Percentiles rank a stretch among this genome's conserved stretches.
phyloP scores from a whole-genome alignment of 2,329 filamentous ascomycete genomes.

The Fonsecaea pedrosoi region DNA sequence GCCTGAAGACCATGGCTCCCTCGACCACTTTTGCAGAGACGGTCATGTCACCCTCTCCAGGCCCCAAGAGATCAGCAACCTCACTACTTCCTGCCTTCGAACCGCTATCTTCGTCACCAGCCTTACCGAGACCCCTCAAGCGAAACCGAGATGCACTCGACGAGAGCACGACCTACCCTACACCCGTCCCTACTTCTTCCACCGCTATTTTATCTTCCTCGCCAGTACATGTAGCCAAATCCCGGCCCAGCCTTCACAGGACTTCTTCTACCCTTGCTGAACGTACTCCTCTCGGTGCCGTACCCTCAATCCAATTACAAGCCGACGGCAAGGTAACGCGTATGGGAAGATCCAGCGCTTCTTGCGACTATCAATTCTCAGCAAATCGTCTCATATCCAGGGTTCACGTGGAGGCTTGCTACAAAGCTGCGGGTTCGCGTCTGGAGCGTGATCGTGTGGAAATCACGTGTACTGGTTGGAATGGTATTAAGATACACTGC shows the following conservation, averaged over 20 bases:
- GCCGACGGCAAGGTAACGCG: constrained; percentile 80
- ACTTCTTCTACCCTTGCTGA: constrained; percentile 72
- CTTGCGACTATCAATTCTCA: constrained; percentile 92
- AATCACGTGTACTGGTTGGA: constrained; percentile 93
- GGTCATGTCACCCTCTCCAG: constrained; percentile 43
- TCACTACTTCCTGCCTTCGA: constrained; percentile 58
- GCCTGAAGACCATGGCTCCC: constrained; percentile 31
- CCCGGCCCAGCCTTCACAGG: constrained; percentile 64
- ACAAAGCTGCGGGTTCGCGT: constrained; percentile 71
- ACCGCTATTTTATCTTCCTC: constrained; percentile 90
- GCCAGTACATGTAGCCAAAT: constrained; percentile 64
- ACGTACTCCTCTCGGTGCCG: constrained; percentile 79
- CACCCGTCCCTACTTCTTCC: constrained; percentile 90
- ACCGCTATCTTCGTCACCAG: constrained; percentile 56
- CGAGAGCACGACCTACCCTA: constrained; percentile 75
- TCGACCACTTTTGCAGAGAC: constrained; percentile 32
- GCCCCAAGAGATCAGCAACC: constrained; percentile 54
- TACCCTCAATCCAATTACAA: constrained; percentile 81
- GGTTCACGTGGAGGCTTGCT: constrained; percentile 87
- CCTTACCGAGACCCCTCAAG: constrained; percentile 56
- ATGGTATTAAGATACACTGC: constrained; percentile 91
- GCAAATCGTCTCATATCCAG: constrained; percentile 91
- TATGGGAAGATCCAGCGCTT: constrained; percentile 94
- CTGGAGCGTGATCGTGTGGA: constrained; percentile 80
- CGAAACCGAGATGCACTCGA: constrained; percentile 54